phyloP scores from a whole-genome alignment of 306 rosid species.

The Fagus crenata region DNA sequence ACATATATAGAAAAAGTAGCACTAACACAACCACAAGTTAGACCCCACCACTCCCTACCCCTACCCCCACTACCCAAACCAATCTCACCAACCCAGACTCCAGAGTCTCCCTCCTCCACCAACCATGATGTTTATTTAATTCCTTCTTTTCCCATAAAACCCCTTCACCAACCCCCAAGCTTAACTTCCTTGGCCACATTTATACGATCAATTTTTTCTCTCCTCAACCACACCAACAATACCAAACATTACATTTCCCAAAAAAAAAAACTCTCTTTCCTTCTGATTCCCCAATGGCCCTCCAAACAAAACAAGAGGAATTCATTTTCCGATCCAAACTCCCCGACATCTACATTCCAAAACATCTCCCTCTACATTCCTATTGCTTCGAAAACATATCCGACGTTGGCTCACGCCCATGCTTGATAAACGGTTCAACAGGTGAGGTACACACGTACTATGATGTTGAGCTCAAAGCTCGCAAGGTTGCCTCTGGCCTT shows the following conservation, averaged over 20 bases:
- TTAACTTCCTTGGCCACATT: not conserved
- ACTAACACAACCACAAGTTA: not conserved
- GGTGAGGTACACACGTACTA: slow-evolving; percentile 48
- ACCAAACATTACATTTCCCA: not conserved
- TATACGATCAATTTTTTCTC: not conserved
- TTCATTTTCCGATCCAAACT: slow-evolving; percentile 66
- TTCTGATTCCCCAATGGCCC: not conserved
- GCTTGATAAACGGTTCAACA: slow-evolving; percentile 61
- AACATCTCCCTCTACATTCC: slow-evolving; percentile 66
- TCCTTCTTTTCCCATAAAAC: not conserved
- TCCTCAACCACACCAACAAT: not conserved
- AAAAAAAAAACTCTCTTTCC: not conserved
- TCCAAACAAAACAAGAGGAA: slow-evolving; percentile 24
- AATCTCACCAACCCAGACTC: slow-evolving; percentile 27
- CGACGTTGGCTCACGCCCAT: slow-evolving; percentile 43
- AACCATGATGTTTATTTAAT: slow-evolving; percentile 4
- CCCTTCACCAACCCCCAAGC: slow-evolving; percentile 44
- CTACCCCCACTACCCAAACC: slow-evolving; percentile 22
- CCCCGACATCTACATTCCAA: slow-evolving; percentile 70
- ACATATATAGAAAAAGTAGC: not conserved
- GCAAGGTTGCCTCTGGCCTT: slow-evolving; percentile 53
- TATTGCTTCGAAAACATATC: slow-evolving; percentile 52
- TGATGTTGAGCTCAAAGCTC: slow-evolving; percentile 49
- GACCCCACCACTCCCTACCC: slow-evolving; percentile 13
- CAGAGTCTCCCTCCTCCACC: slow-evolving; percentile 30